Conservation (phyloP, 208 protist genomes). For the Trypanosoma lewisi region DNA sequence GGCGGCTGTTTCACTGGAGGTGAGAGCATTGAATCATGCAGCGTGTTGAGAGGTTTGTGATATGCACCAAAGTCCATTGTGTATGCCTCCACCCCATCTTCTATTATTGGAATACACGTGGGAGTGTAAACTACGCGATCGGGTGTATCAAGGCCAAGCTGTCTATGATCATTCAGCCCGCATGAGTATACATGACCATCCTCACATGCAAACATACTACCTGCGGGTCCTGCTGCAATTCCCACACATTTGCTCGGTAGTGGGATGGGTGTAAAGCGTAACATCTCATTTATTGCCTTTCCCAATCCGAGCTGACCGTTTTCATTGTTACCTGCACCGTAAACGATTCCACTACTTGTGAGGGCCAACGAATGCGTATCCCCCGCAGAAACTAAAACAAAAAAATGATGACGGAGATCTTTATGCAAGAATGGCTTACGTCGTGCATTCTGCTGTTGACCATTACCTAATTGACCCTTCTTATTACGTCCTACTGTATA, state of each 20-base stretch:
- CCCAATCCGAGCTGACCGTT: slow-evolving; percentile 85
- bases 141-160: slow-evolving; percentile 73
- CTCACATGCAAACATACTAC: slow-evolving; percentile 85
- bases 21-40: not conserved
- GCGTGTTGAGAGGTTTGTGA: slow-evolving; percentile 23
- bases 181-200: slow-evolving; percentile 72
- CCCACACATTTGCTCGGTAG: slow-evolving; percentile 70
- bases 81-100: slow-evolving; percentile 72
- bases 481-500: slow-evolving; percentile 79
- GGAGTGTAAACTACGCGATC: slow-evolving; percentile 55
- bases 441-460: slow-evolving; percentile 52
- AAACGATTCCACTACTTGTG: slow-evolving; percentile 80
- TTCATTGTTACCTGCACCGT: slow-evolving; percentile 81
- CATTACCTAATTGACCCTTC: slow-evolving; percentile 85
- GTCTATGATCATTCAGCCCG: slow-evolving; percentile 78
- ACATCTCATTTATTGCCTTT: slow-evolving; percentile 28
- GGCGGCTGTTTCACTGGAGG: too few relatives aligned
- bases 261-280: slow-evolving; percentile 61
- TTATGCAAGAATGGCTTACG: slow-evolving; percentile 63
- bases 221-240: slow-evolving; percentile 71
- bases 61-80: slow-evolving; percentile 84
- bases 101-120: slow-evolving; percentile 39
- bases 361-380: slow-evolving; percentile 82
- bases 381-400: slow-evolving; percentile 80
- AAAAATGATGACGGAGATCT: slow-evolving; percentile 65